phyloP scores from a whole-genome alignment of 768 basidiomycete genomes.

The Dentipellis fragilis region DNA sequence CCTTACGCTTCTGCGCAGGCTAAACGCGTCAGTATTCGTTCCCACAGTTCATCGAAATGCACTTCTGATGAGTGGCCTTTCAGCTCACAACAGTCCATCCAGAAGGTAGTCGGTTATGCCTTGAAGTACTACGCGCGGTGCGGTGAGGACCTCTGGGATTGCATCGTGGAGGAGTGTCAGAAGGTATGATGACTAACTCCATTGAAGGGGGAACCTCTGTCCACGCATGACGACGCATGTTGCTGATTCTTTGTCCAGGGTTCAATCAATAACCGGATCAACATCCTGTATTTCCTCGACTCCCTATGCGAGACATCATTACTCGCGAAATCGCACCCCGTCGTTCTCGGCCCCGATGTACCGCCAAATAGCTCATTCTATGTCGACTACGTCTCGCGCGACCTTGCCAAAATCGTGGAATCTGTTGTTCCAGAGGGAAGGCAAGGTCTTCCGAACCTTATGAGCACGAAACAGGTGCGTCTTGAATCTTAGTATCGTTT shows the following conservation, averaged over 20 bases:
- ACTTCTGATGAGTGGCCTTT: slow-evolving; percentile 20
- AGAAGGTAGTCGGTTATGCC: slow-evolving; percentile 78
- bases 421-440: slow-evolving; percentile 84
- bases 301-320: slow-evolving; percentile 75
- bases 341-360: slow-evolving; percentile 27
- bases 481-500: not conserved
- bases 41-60: not conserved
- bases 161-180: slow-evolving; percentile 81
- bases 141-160: slow-evolving; percentile 92
- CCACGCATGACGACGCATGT: not conserved
- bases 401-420: slow-evolving; percentile 69
- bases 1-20: slow-evolving; percentile 44
- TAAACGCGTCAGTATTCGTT: slow-evolving; percentile 48
- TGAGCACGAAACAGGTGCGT: slow-evolving; percentile 77
- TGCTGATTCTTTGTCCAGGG: slow-evolving; percentile 26
- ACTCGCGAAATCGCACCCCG: slow-evolving; percentile 50
- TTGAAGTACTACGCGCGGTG: slow-evolving; percentile 77
- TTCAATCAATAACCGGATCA: slow-evolving; percentile 85
- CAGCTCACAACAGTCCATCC: slow-evolving; percentile 81
- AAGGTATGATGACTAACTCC: slow-evolving; percentile 40
- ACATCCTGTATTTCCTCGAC: slow-evolving; percentile 87
- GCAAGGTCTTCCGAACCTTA: slow-evolving; percentile 78
- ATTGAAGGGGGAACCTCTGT: not conserved
- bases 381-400: slow-evolving; percentile 67
- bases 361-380: slow-evolving; percentile 45